phyloP scores from a whole-genome alignment of 805 yeast species.

The Candida stauntonica region DNA sequence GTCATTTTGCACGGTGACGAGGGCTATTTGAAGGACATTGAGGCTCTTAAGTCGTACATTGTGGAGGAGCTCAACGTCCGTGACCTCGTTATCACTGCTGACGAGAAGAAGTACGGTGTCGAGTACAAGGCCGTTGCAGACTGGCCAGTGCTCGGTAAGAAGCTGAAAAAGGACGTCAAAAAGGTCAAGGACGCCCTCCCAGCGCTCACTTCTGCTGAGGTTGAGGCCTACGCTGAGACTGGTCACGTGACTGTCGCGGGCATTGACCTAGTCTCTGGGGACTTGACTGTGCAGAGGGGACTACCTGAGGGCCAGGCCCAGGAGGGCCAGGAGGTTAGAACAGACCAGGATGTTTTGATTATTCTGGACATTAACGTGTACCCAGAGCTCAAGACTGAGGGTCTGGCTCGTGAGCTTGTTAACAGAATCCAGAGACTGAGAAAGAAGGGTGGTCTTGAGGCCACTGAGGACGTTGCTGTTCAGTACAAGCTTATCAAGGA shows the following conservation, averaged over 20 bases:
- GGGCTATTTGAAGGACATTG: conserved; percentile 70
- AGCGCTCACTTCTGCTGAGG: conserved; percentile 71
- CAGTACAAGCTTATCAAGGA: conserved; percentile 65
- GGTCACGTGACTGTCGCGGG: conserved; percentile 87
- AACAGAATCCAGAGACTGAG: conserved; percentile 97
- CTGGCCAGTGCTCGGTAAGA: conserved; percentile 98
- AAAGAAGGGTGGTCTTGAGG: conserved; percentile 91
- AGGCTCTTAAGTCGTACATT: conserved; percentile 72
- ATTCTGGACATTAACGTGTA: conserved; percentile 84
- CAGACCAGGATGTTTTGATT: conserved; percentile 85
- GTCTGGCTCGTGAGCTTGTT: conserved; percentile 91
- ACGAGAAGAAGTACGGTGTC: conserved; percentile 89
- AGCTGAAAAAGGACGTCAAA: conserved; percentile 89
- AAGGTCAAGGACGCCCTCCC: conserved; percentile 95
- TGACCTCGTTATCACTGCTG: conserved; percentile 80
- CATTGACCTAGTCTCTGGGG: conserved; percentile 81
- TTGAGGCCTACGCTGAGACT: conserved; percentile 62
- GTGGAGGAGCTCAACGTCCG: conserved; percentile 90
- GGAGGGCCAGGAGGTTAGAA: conserved; percentile 79
- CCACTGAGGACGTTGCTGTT: conserved; percentile 91
- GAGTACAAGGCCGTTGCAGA: conserved; percentile 94
- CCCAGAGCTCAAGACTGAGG: conserved; percentile 87
- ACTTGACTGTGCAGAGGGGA: conserved; percentile 85
- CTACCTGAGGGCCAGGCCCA: conserved; percentile 62
- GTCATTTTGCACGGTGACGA: conserved; percentile 81